Evolutionary conservation across 2,329 filamentous ascomycete species (phyloP), one percentile per base, ranked within the genome.

Genomic region (Cadophora gregata): DNA sequence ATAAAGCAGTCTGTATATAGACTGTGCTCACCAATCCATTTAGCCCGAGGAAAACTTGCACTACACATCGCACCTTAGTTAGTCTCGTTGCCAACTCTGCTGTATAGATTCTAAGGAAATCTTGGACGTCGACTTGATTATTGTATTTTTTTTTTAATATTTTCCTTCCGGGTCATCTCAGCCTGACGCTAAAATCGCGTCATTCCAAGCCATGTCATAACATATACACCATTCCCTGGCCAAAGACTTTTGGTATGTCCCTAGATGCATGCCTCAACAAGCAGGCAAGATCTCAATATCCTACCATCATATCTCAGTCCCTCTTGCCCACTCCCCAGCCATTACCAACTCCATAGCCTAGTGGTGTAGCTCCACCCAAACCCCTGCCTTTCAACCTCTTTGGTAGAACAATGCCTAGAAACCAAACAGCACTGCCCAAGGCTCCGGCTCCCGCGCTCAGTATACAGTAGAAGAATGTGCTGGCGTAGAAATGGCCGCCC

Each of bases 401-500:
- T 0, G 88, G 87, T 73, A 90, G 75, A 21, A 90, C 81, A 0
- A 86, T 80, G 4, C 87, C 87, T 68, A 88, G 82, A 66, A 88
- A 88, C 77, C 88, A 90, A 64, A 85, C 85, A 38, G 80, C 84
- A 4, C 84, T 82, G 1, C 84, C 80, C 12, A 86, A 75, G 1
- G 81, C 78, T 9, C 88, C 88, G 0, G 87, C 85, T 14, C 83
- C 77, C 71, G 89, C 89, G 7, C 85, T 85, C 1, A 88, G 81
- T 10, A 89, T 71, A 66, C 84, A 82, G 78, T 90, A 90, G 68
- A 89, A 89, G 0, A 89, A 78, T 36, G 86, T 89, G 76, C 86
- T 88, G 8, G 86, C 85, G 74, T 87, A 88, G 36, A 89, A 82
- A 70, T 89, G 87, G 0, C 87, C 86, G 19, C 87, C 87, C 79